Evolutionary conservation across 192 early-diverging fungal genomes (phyloP).

Genomic region (Podila clonocystis): DNA sequence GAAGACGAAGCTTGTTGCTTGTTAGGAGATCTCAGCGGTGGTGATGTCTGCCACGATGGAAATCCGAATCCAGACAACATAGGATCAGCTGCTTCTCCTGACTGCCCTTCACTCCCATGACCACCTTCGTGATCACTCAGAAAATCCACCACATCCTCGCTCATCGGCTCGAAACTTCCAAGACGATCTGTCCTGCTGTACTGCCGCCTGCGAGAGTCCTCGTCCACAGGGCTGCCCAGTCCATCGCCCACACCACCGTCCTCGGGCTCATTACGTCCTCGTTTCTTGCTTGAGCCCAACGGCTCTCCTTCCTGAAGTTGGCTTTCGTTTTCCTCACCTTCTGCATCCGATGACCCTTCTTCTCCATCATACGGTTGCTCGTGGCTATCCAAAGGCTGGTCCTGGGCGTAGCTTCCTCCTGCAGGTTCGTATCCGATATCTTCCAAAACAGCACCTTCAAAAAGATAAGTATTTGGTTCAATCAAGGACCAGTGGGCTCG

Average conservation of each 20-base stretch:
- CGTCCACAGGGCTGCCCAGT: conserved; percentile 1
- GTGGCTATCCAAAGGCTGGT: background rate
- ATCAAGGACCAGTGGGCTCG: conserved; percentile 32
- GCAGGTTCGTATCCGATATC: conserved; percentile 43
- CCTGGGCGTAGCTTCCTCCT: background rate
- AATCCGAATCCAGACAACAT: too few species aligned
- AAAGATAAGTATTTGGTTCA: conserved; percentile 55
- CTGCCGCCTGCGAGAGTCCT: background rate
- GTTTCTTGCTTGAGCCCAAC: conserved; percentile 10
- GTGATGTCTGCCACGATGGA: background rate
- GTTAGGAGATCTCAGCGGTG: background rate
- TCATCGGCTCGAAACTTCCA: background rate
- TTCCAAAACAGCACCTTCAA: conserved; percentile 56
- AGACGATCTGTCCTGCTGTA: background rate
- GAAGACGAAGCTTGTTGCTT: background rate
- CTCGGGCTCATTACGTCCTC: conserved; percentile 5
- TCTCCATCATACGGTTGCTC: background rate
- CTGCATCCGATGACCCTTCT: background rate
- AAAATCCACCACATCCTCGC: background rate
- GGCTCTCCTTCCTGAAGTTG: background rate
- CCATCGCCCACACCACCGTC: background rate
- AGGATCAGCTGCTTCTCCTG: background rate
- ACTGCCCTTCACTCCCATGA: background rate
- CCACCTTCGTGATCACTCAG: background rate
- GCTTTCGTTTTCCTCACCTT: background rate